Evolutionary conservation across 2,329 filamentous ascomycete species (phyloP).

Genomic region (Diaporthe citriasiana): DNA sequence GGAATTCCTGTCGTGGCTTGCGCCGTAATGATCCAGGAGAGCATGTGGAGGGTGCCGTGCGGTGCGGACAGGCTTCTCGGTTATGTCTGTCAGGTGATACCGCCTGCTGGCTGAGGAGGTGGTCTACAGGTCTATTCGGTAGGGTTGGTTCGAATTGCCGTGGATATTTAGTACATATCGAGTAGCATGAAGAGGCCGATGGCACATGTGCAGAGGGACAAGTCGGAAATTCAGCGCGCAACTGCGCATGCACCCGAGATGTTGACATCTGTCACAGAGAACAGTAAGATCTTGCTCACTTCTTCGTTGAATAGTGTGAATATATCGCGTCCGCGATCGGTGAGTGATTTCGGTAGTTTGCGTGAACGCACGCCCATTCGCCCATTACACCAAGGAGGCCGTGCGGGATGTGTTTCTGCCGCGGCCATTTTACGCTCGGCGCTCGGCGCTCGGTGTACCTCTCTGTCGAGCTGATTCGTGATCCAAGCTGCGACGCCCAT

Average conservation of each 20-base stretch:
- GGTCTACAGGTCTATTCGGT: neutral
- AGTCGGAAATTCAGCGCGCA: too few relatives aligned
- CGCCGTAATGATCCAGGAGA: neutral
- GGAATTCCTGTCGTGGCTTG: neutral
- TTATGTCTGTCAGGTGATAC: neutral
- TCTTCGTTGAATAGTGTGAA: too few relatives aligned
- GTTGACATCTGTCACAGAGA: neutral
- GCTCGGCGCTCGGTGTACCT: neutral
- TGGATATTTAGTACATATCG: too few relatives aligned
- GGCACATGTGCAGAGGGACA: neutral
- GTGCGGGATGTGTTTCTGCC: neutral
- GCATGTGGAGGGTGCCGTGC: neutral
- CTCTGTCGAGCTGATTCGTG: neutral
- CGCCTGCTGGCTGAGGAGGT: neutral
- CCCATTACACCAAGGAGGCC: neutral
- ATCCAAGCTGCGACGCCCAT: neutral
- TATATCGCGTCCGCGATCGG: too few relatives aligned
- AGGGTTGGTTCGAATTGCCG: too few relatives aligned
- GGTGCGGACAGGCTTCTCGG: too few relatives aligned
- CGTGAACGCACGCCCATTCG: neutral
- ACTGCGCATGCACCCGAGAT: neutral
- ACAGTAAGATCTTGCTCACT: neutral
- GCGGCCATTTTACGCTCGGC: neutral
- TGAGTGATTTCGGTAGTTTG: neutral
- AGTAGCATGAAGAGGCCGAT: too few relatives aligned